These are phyloP conservation scores for Cicer pinnatifidum DNA, from an alignment of 306 rosid species.

Conservation along the genomic window DNA sequence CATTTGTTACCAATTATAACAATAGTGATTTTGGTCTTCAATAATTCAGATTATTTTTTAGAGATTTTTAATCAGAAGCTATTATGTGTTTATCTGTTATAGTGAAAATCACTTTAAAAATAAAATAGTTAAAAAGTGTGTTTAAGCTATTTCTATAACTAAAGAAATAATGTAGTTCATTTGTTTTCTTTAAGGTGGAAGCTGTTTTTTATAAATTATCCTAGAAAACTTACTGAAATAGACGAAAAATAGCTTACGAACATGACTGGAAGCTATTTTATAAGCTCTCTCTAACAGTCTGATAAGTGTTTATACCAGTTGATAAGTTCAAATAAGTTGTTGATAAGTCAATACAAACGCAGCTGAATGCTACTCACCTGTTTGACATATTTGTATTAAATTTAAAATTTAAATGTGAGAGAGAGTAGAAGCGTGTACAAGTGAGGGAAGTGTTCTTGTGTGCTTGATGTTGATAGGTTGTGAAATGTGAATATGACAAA, in stretches of 20 bases:
- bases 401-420: not conserved
- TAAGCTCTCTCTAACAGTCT: not conserved
- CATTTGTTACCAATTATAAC: too few species aligned
- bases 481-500: not conserved
- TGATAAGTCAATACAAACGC: not conserved
- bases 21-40: too few species aligned
- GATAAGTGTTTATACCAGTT: not conserved
- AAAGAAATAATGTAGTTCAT: not conserved
- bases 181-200: not conserved
- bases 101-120: too few species aligned
- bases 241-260: not conserved
- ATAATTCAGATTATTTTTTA: too few species aligned
- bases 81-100: too few species aligned
- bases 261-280: not conserved
- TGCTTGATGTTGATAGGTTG: not conserved
- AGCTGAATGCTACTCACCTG: not conserved
- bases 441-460: not conserved
- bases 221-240: not conserved
- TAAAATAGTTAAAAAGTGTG: not conserved
- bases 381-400: not conserved
- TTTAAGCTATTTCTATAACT: not conserved
- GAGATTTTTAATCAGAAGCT: too few species aligned
- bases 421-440: not conserved
- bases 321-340: not conserved
- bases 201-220: not conserved